phyloP scores from a whole-genome alignment of 495 filamentous ascomycete genomes.

The Cetradonia linearis region DNA sequence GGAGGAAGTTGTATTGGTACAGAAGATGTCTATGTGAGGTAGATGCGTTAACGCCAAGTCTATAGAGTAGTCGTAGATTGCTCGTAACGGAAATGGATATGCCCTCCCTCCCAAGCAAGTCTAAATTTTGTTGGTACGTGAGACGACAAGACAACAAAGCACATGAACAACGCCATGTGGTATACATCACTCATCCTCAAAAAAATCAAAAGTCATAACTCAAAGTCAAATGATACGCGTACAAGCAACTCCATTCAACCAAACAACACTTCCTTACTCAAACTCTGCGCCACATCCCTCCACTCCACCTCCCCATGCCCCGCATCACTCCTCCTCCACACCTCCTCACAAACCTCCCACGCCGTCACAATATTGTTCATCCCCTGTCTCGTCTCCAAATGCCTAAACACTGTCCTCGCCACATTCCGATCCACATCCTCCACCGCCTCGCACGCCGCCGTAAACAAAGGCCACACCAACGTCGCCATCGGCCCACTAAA shows the following conservation, averaged over 20 bases:
- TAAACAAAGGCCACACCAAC: constrained; percentile 52
- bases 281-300: constrained; percentile 41
- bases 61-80: neutral
- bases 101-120: neutral
- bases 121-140: constrained; percentile 1
- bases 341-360: constrained; percentile 47
- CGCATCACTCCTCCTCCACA: constrained; percentile 43
- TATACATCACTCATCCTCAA: constrained; percentile 4
- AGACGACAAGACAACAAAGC: neutral
- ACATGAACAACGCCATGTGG: neutral
- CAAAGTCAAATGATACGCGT: constrained; percentile 6
- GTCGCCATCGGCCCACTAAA: constrained; percentile 48
- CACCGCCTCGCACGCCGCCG: constrained; percentile 46
- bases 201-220: neutral
- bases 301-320: constrained; percentile 31
- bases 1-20: neutral
- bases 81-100: neutral
- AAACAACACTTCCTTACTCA: constrained; percentile 46
- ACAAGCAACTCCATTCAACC: constrained; percentile 30
- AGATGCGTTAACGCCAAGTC: constrained; percentile 4
- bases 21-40: constrained; percentile 6
- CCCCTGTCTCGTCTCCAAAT: constrained; percentile 43
- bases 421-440: constrained; percentile 31
- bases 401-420: constrained; percentile 38
- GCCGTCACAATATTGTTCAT: constrained; percentile 52